phyloP scores from a whole-genome alignment of 2,329 filamentous ascomycete genomes.

The Thielaviopsis musarum region DNA sequence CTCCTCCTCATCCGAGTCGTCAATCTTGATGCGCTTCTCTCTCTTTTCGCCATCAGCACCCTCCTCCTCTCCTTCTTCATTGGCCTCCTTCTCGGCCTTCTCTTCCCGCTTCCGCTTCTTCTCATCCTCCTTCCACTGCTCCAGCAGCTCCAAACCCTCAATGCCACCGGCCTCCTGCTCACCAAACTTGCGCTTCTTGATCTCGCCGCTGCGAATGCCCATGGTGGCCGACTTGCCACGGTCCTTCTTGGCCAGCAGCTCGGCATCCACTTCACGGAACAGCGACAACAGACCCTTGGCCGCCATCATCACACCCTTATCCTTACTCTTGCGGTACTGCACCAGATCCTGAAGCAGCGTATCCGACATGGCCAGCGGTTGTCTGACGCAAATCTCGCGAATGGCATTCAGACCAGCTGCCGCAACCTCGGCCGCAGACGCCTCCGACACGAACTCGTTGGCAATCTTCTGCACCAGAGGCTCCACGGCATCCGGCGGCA shows the following conservation, averaged over 20 bases:
- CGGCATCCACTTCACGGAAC: slow-evolving; percentile 80
- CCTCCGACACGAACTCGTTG: slow-evolving; percentile 96
- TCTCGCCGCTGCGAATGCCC: slow-evolving; percentile 56
- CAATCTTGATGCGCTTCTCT: slow-evolving; percentile 16
- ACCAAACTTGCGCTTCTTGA: slow-evolving; percentile 64
- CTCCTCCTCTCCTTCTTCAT: slow-evolving; percentile 31
- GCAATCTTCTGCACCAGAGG: slow-evolving; percentile 89
- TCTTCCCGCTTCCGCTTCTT: slow-evolving; percentile 54
- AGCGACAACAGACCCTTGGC: slow-evolving; percentile 80
- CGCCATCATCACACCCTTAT: slow-evolving; percentile 98
- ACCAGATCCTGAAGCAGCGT: slow-evolving; percentile 91
- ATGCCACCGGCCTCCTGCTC: slow-evolving; percentile 68
- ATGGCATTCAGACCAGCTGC: slow-evolving; percentile 89
- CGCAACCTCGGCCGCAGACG: slow-evolving; percentile 75
- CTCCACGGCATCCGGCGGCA: slow-evolving; percentile 83
- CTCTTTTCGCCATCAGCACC: slow-evolving; percentile 34
- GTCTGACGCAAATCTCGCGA: slow-evolving; percentile 78
- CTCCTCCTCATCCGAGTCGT: slow-evolving; percentile 35
- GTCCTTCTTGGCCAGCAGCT: slow-evolving; percentile 77
- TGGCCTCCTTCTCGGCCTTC: slow-evolving; percentile 43
- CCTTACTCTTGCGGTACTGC: slow-evolving; percentile 91
- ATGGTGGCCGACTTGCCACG: slow-evolving; percentile 84
- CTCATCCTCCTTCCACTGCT: slow-evolving; percentile 88
- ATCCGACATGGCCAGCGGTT: slow-evolving; percentile 91
- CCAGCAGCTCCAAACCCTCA: slow-evolving; percentile 79